Base-by-base conservation (phyloP, 1,284 basidiomycete species). In the Pholiota adiposa region DNA sequence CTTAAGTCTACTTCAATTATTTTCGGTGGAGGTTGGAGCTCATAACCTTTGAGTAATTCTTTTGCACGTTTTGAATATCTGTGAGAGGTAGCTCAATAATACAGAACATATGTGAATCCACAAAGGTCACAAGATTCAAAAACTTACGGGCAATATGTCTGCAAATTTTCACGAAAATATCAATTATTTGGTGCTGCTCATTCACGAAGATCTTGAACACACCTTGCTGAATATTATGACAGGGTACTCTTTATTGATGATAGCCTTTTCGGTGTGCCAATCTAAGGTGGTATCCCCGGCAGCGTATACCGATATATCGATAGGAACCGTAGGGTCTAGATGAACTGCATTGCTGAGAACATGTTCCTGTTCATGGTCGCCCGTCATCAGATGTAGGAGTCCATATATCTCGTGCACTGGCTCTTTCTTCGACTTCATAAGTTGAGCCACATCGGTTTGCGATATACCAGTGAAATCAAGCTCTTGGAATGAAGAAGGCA, bases 201-300 rank as follows among this genome's bases (percentile, higher is more conserved):
- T 61, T 40, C 40, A 59, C 27, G 57, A 43, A 49, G 31, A 29
- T 18, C 18, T 27, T 27, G 19, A 51, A 18, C 25, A 68, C 76
- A 87, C 90, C 80, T 93, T 94, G 79, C 91, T 92, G 68, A 94
- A 93, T 14, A 93, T 85, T 50, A 93, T 79, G 2, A 93, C 72
- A 6, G 92, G 92, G 61, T 83, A 79, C 41, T 83, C 73, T 21
- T 79, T 69, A 48, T 82, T 77, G 58, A 91, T 69, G 29, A 66
- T 70, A 51, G 70, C 70, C 21, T 80, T 70, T 53, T 84, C 77
- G 54, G 76, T 72, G 18, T 67, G 65, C 88, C 89, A 90, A 48
- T 82, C 75, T 11, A 79, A 54, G 8, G 68, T 71, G 9, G 66
- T 58, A n/a, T 76, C 71, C 19, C 75, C 75, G 33, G 79, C 74